Conservation (phyloP, 805 yeast genomes). For the Hanseniaspora pseudoguilliermondii region DNA sequence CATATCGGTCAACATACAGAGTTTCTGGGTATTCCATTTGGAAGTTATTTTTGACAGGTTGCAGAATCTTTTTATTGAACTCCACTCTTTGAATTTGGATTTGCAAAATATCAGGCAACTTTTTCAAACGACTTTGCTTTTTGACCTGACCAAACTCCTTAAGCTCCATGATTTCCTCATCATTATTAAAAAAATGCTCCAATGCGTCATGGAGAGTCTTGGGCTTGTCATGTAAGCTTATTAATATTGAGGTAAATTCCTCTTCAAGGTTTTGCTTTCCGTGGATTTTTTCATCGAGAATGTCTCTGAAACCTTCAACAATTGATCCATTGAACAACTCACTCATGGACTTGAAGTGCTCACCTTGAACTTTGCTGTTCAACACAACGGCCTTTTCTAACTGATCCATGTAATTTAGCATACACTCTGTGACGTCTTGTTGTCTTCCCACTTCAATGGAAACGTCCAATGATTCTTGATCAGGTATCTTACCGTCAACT, state of each 20-base stretch:
- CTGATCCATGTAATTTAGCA: constrained; percentile 83
- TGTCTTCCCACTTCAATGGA: constrained; percentile 77
- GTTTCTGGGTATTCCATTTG: constrained; percentile 70
- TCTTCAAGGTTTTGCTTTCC: constrained; percentile 41
- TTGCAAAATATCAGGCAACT: constrained; percentile 72
- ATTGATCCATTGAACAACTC: constrained; percentile 73
- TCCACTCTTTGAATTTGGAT: constrained; percentile 90
- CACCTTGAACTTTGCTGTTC: constrained; percentile 20
- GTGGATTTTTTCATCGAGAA: constrained; percentile 20
- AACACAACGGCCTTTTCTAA: constrained; percentile 72
- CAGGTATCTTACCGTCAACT: constrained; percentile 7
- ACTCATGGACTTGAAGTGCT: constrained; percentile 27
- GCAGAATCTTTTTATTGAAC: constrained; percentile 58
- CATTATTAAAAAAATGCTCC: constrained; percentile 59
- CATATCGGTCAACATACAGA: constrained; percentile 75
- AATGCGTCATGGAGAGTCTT: constrained; percentile 80
- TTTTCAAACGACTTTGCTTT: constrained; percentile 56
- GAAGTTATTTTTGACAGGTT: constrained; percentile 70
- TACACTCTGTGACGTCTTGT: constrained; percentile 96
- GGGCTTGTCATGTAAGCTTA: constrained; percentile 81
- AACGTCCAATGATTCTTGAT: constrained; percentile 52
- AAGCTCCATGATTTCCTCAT: constrained; percentile 52
- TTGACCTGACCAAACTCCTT: constrained; percentile 61
- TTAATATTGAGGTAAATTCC: constrained; percentile 66
- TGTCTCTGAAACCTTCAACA: constrained; percentile 57